phyloP scores from a whole-genome alignment of 2,329 filamentous ascomycete species.

The Alternaria tenuissima region DNA sequence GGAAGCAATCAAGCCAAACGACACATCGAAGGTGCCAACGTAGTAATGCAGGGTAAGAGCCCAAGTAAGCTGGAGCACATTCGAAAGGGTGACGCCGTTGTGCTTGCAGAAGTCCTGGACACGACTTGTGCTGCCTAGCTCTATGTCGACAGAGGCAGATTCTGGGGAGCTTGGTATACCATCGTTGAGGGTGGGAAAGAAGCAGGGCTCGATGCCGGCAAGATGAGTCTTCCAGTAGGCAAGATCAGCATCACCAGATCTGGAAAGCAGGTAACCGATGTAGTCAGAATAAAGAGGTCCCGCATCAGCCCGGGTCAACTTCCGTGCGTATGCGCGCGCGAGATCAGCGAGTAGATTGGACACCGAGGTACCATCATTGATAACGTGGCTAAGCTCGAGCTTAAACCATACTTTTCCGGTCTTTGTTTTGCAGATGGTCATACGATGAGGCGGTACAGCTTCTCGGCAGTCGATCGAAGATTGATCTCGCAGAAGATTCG shows the following conservation, averaged over 20 bases:
- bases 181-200: slow-evolving; percentile 55
- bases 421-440: slow-evolving; percentile 56
- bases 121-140: slow-evolving; percentile 40
- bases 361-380: slow-evolving; percentile 61
- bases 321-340: slow-evolving; percentile 55
- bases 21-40: slow-evolving; percentile 58
- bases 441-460: slow-evolving; percentile 54
- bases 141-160: slow-evolving; percentile 50
- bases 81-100: slow-evolving; percentile 58
- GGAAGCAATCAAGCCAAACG: slow-evolving; percentile 64
- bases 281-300: slow-evolving; percentile 52
- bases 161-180: slow-evolving; percentile 46
- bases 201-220: slow-evolving; percentile 56
- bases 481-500: slow-evolving; percentile 29
- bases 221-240: slow-evolving; percentile 58
- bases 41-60: slow-evolving; percentile 60
- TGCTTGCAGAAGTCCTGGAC: slow-evolving; percentile 51
- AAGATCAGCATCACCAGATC: slow-evolving; percentile 44
- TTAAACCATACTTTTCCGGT: slow-evolving; percentile 53
- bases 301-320: slow-evolving; percentile 46
- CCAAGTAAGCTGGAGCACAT: slow-evolving; percentile 63
- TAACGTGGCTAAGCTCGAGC: slow-evolving; percentile 61
- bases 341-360: slow-evolving; percentile 59
- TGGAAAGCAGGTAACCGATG: slow-evolving; percentile 43
- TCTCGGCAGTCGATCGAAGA: slow-evolving; percentile 39